Evolutionary conservation across 2,329 filamentous ascomycete genomes (phyloP).

Genomic region (Ambrosiella beaveri): DNA sequence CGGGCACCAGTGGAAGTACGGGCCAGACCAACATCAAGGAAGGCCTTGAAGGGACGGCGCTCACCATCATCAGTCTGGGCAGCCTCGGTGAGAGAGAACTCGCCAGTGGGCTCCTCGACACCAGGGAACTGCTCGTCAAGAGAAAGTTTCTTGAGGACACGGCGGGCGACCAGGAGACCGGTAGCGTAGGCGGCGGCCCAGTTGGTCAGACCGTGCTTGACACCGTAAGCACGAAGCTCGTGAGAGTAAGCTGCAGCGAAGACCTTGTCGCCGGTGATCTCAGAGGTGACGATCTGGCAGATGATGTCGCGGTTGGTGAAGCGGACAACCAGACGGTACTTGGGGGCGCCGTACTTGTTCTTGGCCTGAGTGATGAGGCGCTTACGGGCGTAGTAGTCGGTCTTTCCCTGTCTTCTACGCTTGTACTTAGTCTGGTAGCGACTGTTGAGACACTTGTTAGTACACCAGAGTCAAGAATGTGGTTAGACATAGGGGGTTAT

Average conservation of each 20-base stretch:
- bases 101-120: slow-evolving; percentile 93
- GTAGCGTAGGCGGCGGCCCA: slow-evolving; percentile 96
- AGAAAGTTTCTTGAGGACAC: slow-evolving; percentile 90
- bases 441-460: slow-evolving; percentile 34
- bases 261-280: slow-evolving; percentile 97
- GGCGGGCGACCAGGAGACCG: slow-evolving; percentile 91
- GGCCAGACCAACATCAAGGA: slow-evolving; percentile 93
- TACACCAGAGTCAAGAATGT: background rate
- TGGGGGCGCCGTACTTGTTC: slow-evolving; percentile 99
- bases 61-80: slow-evolving; percentile 77
- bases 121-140: slow-evolving; percentile 84
- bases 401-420: slow-evolving; percentile 90
- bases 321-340: slow-evolving; percentile 98
- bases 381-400: slow-evolving; percentile 99
- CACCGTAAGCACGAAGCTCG: slow-evolving; percentile 95
- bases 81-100: slow-evolving; percentile 91
- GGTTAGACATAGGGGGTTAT: background rate
- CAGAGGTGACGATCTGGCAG: slow-evolving; percentile 89
- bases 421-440: slow-evolving; percentile 99
- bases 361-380: slow-evolving; percentile 99
- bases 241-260: slow-evolving; percentile 84
- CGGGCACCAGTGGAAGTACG: slow-evolving; percentile 96
- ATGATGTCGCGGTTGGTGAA: slow-evolving; percentile 99
- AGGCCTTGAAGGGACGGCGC: slow-evolving; percentile 98
- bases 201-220: slow-evolving; percentile 98